Conservation (phyloP, 495 filamentous ascomycete genomes). For the Penicillium lagena region DNA sequence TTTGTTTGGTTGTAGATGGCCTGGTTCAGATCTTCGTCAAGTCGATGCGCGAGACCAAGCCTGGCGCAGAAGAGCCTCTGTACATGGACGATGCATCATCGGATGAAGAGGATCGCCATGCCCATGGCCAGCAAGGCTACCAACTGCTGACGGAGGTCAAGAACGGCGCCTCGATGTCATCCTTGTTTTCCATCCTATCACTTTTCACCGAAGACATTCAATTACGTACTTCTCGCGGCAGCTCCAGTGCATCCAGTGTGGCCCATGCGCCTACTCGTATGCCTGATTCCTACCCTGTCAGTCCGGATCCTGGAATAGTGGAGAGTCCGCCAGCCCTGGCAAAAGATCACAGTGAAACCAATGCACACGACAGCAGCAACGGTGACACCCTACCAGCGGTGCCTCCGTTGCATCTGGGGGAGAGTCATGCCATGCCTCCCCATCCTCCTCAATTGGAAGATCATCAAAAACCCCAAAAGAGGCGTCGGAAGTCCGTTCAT, state of each 20-base stretch:
- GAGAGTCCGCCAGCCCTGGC: constrained; percentile 27
- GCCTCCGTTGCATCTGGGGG: constrained; percentile 69
- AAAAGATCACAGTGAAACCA: constrained; percentile 13
- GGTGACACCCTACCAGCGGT: constrained; percentile 44
- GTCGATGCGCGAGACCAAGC: constrained; percentile 57
- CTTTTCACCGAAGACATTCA: constrained; percentile 94
- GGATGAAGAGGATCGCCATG: constrained; percentile 57
- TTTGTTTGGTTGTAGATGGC: constrained; percentile 95
- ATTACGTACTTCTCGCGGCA: constrained; percentile 51
- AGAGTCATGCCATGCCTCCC: constrained; percentile 21
- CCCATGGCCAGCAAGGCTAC: constrained; percentile 68
- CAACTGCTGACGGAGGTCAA: constrained; percentile 95
- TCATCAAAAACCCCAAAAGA: constrained; percentile 10
- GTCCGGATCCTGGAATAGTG: constrained; percentile 28
- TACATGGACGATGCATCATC: constrained; percentile 35
- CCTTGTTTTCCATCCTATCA: constrained; percentile 91
- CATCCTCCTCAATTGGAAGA: constrained; percentile 6
- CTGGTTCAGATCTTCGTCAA: constrained; percentile 98
- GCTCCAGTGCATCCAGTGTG: constrained; percentile 37
- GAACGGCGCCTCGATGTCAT: constrained; percentile 98
- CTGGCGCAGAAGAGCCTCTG: constrained; percentile 15
- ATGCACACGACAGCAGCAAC: constrained; percentile 10
- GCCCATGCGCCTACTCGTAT: constrained; percentile 23
- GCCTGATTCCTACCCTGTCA: constrained; percentile 40
- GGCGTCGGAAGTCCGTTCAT: constrained; percentile 69